A percentile compares a stretch with the other conserved stretches of the same genome.
phyloP scores from a whole-genome alignment of 2,329 filamentous ascomycete genomes.

The Rhytidhysteron rufulum region DNA sequence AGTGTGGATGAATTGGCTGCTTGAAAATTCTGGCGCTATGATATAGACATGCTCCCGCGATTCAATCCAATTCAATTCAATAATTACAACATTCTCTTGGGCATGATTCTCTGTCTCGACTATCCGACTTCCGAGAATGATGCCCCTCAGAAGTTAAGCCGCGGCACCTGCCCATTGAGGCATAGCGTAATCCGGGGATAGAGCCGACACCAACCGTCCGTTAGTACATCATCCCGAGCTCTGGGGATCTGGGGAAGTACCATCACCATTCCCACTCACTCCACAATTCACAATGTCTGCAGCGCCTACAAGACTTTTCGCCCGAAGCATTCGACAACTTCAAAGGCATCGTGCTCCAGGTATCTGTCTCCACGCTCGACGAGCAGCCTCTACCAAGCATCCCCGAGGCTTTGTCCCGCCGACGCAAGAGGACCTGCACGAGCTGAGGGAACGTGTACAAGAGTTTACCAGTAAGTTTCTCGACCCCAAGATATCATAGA shows the following conservation, averaged over 20 bases:
- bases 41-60: too few relatives aligned
- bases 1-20: slow-evolving; percentile 17
- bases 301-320: slow-evolving; percentile 30
- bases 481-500: too few relatives aligned
- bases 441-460: slow-evolving; percentile 78
- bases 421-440: slow-evolving; percentile 67
- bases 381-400: slow-evolving; percentile 64
- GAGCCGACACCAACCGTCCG: slow-evolving; percentile 3
- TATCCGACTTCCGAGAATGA: too few relatives aligned
- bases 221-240: too few relatives aligned
- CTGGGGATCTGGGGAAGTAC: too few relatives aligned
- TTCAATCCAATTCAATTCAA: too few relatives aligned
- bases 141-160: background rate
- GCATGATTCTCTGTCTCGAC: too few relatives aligned
- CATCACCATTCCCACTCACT: slow-evolving; percentile 5
- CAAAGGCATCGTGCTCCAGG: slow-evolving; percentile 17
- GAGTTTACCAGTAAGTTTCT: slow-evolving; percentile 66
- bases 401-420: slow-evolving; percentile 66
- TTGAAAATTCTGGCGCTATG: too few relatives aligned
- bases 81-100: too few relatives aligned
- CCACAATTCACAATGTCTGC: slow-evolving; percentile 29
- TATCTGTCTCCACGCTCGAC: slow-evolving; percentile 15
- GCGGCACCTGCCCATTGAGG: background rate
- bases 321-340: slow-evolving; percentile 36
- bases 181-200: background rate